Conservation (phyloP, 805 yeast genomes). For the Candida schatavii region DNA sequence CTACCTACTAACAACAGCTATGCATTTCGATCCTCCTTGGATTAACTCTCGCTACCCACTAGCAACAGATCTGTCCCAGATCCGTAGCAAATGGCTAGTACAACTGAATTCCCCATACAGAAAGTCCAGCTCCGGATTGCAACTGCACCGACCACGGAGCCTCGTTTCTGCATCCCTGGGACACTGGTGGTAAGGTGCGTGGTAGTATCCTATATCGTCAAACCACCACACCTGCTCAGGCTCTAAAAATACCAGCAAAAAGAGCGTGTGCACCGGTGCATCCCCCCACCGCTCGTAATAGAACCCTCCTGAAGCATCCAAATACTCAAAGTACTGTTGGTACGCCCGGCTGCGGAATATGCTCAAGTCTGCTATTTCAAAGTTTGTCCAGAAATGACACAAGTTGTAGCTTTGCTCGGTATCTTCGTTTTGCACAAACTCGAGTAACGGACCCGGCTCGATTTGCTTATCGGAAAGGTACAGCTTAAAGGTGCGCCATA, state of each 20-base stretch:
- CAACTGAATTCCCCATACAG: slow-evolving; percentile 19
- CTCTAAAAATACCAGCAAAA: slow-evolving; percentile 59
- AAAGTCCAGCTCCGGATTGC: slow-evolving; percentile 39
- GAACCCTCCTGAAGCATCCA: slow-evolving; percentile 73
- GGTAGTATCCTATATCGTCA: slow-evolving; percentile 73
- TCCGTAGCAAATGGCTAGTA: slow-evolving; percentile 14
- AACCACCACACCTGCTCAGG: slow-evolving; percentile 63
- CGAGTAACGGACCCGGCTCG: slow-evolving; percentile 9
- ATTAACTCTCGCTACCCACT: no score
- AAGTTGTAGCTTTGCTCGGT: slow-evolving; percentile 47
- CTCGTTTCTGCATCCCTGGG: slow-evolving; percentile 40
- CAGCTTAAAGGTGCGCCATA: slow-evolving; percentile 57
- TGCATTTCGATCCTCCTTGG: no score
- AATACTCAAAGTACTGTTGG: slow-evolving; percentile 54
- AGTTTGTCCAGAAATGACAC: slow-evolving; percentile 84
- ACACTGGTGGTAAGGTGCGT: slow-evolving; percentile 63
- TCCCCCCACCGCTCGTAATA: slow-evolving; percentile 93
- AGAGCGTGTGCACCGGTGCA: slow-evolving; percentile 86
- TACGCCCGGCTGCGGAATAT: slow-evolving; percentile 61
- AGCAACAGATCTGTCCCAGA: slow-evolving; percentile 3
- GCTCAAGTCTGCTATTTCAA: slow-evolving; percentile 70
- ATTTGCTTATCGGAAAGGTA: slow-evolving; percentile 42
- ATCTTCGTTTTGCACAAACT: slow-evolving; percentile 16
- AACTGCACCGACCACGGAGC: slow-evolving; percentile 28
- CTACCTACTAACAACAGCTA: no score